These are phyloP conservation scores for Gastrolobium bilobum DNA, from an alignment of 306 rosid species.

Conservation along the genomic window DNA sequence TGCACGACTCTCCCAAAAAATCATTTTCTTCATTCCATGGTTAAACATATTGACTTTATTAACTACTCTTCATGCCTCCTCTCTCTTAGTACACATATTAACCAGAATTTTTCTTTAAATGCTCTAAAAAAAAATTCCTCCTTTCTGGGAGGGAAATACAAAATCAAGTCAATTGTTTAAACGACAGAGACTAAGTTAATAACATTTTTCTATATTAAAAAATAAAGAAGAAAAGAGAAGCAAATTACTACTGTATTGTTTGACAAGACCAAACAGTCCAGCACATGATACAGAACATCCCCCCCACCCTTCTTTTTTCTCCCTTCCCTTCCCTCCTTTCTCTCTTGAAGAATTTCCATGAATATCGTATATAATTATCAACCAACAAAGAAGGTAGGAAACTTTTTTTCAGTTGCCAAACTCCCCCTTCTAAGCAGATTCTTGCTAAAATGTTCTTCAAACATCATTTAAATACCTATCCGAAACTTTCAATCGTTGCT, in stretches of 20 bases:
- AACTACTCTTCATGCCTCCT: background rate
- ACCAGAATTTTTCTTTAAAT: slow-evolving; percentile 4
- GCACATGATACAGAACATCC: slow-evolving; percentile 45
- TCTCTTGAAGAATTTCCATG: slow-evolving; percentile 36
- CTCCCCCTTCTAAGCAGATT: slow-evolving; percentile 45
- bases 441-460: slow-evolving; percentile 31
- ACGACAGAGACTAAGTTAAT: background rate
- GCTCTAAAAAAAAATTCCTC: background rate
- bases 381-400: slow-evolving; percentile 48
- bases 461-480: slow-evolving; percentile 44
- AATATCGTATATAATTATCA: slow-evolving; percentile 24
- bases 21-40: too few relatives aligned
- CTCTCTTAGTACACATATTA: background rate
- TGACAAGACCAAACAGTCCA: slow-evolving; percentile 49
- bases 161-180: slow-evolving; percentile 8
- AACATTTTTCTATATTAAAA: slow-evolving; percentile 46
- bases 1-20: too few relatives aligned
- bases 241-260: slow-evolving; percentile 50
- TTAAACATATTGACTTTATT: background rate
- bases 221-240: slow-evolving; percentile 25
- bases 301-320: background rate
- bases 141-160: background rate
- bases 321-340: background rate
- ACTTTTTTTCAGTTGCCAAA: slow-evolving; percentile 46
- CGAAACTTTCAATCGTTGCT: slow-evolving; percentile 47